Percentiles rank a stretch among this genome's conserved stretches.
Evolutionary conservation across 306 rosid genomes (phyloP).

Genomic region (Cercis canadensis): DNA sequence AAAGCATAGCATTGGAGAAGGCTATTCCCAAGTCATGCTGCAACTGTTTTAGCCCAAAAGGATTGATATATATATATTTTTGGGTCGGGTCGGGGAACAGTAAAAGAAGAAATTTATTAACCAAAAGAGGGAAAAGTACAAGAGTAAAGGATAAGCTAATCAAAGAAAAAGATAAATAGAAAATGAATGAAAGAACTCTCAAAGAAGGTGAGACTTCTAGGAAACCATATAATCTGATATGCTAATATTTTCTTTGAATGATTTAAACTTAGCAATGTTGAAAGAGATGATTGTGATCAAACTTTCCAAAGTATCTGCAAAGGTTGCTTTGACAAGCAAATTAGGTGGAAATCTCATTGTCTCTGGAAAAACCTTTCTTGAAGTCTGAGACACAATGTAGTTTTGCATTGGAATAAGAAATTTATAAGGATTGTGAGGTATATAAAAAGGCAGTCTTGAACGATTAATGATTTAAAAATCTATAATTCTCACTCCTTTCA

Average conservation of each 20-base stretch:
- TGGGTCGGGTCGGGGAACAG: too few species aligned
- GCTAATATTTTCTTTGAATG: background rate
- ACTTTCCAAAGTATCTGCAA: background rate
- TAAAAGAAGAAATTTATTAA: background rate
- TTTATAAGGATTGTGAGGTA: background rate
- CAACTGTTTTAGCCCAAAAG: too few species aligned
- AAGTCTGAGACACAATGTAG: background rate
- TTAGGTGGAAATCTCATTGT: background rate
- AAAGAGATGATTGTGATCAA: background rate
- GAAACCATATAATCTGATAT: background rate
- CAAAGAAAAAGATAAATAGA: too few species aligned
- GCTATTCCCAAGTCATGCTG: too few species aligned
- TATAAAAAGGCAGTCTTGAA: too few species aligned
- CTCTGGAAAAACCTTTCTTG: background rate
- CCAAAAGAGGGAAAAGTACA: background rate
- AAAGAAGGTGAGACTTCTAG: background rate
- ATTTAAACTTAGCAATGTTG: background rate
- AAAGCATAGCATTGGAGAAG: too few species aligned
- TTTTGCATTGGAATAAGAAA: background rate
- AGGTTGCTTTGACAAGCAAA: background rate
- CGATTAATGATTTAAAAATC: background rate
- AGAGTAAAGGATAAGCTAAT: too few species aligned
- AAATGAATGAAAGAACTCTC: background rate
- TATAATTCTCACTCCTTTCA: constrained; percentile 3
- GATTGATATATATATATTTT: too few species aligned